Evolutionary conservation across 2,329 filamentous ascomycete genomes (phyloP).

Genomic region (Clarireedia paspali): DNA sequence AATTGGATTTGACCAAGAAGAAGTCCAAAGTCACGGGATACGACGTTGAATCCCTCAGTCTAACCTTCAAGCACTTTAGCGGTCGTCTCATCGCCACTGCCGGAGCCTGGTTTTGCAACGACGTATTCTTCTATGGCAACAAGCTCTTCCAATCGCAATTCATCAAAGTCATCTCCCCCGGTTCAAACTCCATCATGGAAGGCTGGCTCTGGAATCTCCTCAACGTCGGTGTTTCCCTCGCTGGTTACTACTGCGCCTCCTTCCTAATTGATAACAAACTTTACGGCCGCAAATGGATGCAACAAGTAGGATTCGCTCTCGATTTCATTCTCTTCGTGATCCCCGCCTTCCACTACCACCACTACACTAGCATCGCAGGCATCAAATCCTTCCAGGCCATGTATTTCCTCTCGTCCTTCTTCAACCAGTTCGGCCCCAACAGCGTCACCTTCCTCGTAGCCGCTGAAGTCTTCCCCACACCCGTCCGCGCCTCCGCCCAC

Average conservation of each 20-base stretch:
- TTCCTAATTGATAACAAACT: conserved; percentile 45
- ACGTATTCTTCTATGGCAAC: conserved; percentile 99
- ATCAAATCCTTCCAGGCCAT: conserved; percentile 93
- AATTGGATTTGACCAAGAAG: conserved; percentile 76
- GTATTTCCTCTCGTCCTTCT: conserved; percentile 97
- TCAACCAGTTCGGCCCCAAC: conserved; percentile 98
- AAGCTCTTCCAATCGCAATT: conserved; percentile 94
- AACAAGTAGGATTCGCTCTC: conserved; percentile 87
- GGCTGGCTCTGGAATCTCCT: conserved; percentile 89
- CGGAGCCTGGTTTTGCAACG: conserved; percentile 89
- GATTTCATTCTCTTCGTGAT: conserved; percentile 91
- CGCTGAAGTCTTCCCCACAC: conserved; percentile 92
- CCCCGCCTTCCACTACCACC: conserved; percentile 79
- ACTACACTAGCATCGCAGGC: conserved; percentile 65
- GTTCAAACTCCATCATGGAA: conserved; percentile 60
- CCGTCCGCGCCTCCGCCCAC: conserved; percentile 87
- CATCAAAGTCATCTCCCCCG: conserved; percentile 70
- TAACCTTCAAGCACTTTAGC: conserved; percentile 77
- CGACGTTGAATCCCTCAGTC: conserved; percentile 72
- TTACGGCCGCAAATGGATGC: conserved; percentile 94
- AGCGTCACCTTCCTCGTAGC: conserved; percentile 88
- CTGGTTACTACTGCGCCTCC: conserved; percentile 76
- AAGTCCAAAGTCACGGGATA: conserved; percentile 85
- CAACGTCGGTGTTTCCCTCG: conserved; percentile 80
- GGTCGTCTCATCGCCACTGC: conserved; percentile 80